These are phyloP conservation scores for Metarhizium guizhouense DNA, from an alignment of 2,329 filamentous ascomycete genomes.

Conservation along the genomic window DNA sequence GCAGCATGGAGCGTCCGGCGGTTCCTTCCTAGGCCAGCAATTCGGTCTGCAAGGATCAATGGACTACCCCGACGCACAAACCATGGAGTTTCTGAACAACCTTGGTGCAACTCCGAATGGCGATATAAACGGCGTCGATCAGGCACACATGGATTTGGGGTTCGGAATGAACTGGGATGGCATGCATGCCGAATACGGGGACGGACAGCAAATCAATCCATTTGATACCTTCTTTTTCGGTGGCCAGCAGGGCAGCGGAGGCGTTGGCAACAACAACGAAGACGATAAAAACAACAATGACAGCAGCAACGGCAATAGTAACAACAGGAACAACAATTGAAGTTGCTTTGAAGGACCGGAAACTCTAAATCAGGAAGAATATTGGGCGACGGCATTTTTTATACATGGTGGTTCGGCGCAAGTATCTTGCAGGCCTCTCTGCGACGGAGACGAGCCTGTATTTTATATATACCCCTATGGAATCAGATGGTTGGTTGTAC, in stretches of 20 bases:
- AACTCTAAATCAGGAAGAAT: no score
- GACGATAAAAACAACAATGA: background rate
- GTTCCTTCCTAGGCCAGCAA: slow-evolving; percentile 23
- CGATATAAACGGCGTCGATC: slow-evolving; percentile 25
- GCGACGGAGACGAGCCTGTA: background rate
- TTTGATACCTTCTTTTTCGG: slow-evolving; percentile 71
- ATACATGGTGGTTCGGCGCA: background rate
- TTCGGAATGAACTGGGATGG: slow-evolving; percentile 58
- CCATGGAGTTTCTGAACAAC: slow-evolving; percentile 44
- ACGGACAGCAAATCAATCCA: slow-evolving; percentile 54
- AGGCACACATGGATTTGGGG: slow-evolving; percentile 52
- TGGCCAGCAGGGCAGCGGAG: slow-evolving; percentile 31
- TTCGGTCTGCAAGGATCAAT: slow-evolving; percentile 24
- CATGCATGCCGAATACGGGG: slow-evolving; percentile 53
- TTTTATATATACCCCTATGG: background rate
- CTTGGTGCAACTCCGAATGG: slow-evolving; percentile 26
- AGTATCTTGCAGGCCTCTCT: background rate
- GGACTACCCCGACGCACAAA: slow-evolving; percentile 40
- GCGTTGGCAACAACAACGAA: slow-evolving; percentile 16
- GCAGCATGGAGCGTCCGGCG: slow-evolving; percentile 18
- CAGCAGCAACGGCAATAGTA: background rate
- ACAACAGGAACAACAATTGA: background rate
- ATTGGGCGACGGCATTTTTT: background rate
- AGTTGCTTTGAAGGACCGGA: background rate
- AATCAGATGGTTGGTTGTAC: background rate